A percentile compares a stretch with the other conserved stretches of the same genome.
Evolutionary conservation across 129 eudicot genomes (phyloP).

Genomic region (Chrysanthemum lavandulifolium): DNA sequence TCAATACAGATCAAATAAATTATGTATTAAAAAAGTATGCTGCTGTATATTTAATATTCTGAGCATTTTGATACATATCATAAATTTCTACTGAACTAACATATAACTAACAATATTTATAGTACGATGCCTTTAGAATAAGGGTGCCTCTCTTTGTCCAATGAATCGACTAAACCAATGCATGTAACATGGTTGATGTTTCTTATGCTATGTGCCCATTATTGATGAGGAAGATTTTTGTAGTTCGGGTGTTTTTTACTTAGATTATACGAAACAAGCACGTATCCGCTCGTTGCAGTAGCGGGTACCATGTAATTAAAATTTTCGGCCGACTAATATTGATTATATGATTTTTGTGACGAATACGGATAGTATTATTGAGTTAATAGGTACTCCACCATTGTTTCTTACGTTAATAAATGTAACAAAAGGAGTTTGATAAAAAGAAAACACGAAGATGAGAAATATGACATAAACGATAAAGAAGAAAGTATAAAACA

Average conservation of each 20-base stretch:
- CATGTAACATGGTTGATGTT: slow-evolving; percentile 12
- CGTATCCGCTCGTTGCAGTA: too few species aligned
- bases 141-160: neutral
- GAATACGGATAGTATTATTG: too few species aligned
- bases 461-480: too few species aligned
- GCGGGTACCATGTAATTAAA: too few species aligned
- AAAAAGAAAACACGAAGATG: too few species aligned
- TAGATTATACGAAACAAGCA: too few species aligned
- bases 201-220: slow-evolving; percentile 9
- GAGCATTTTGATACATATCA: neutral
- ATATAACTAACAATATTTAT: neutral
- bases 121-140: slow-evolving; percentile 2
- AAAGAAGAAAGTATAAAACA: too few species aligned
- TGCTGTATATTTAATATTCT: neutral
- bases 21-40: neutral
- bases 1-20: neutral
- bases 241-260: neutral
- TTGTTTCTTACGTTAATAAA: too few species aligned
- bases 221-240: neutral
- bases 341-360: too few species aligned
- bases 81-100: neutral
- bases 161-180: neutral
- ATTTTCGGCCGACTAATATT: too few species aligned
- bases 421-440: too few species aligned
- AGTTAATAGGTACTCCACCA: too few species aligned